Evolutionary conservation across 176 grass and related monocot species (phyloP), one percentile per base, ranked within the genome.

Genomic region (Zoysia pacifica): DNA sequence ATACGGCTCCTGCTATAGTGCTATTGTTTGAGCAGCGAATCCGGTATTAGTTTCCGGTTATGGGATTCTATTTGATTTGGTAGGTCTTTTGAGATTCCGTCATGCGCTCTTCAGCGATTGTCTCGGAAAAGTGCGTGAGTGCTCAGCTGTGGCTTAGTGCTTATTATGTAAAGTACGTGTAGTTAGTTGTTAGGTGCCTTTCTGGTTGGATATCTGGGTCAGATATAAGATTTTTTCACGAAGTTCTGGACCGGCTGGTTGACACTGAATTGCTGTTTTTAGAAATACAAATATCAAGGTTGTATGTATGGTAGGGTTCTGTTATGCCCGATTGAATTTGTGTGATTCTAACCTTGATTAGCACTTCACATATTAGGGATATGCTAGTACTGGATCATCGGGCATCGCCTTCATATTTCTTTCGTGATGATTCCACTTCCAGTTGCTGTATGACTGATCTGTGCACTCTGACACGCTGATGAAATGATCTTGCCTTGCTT

Each of bases 201-300:
- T 81, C 62, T 81, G 65, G 66, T 63, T 77, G 82, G 43, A 73
- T 85, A 20, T 66, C 60, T 18, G 87, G 72, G 83, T 85, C 73
- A 85, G 78, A 65, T 50, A 38, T 46, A 84, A 85, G 82, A 44
- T 81, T 75, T 59, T 61, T 77, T 66, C 77, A 79, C 69, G 49
- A n/a, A 72, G 49, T 49, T 76, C 43, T 35, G 37, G 66, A 70
- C 49, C n/a, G 2, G 59, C 43, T 42, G 11, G 18, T 6, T 59
- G 48, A 50, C 71, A 67, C 50, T 18, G 11, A 0, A 50, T 77
- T 85, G 59, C 1, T 72, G 35, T 67, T 75, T 62, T 69, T 64
- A 64, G 48, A 65, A 73, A 19, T 18, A 55, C 35, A 83, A 35
- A 39, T 62, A 51, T 60, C 42, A 58, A 82, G 41, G 60, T 59